Evolutionary conservation across 805 yeast genomes (phyloP), one percentile per base, ranked within the genome.

Genomic region (Candida adriatica): DNA sequence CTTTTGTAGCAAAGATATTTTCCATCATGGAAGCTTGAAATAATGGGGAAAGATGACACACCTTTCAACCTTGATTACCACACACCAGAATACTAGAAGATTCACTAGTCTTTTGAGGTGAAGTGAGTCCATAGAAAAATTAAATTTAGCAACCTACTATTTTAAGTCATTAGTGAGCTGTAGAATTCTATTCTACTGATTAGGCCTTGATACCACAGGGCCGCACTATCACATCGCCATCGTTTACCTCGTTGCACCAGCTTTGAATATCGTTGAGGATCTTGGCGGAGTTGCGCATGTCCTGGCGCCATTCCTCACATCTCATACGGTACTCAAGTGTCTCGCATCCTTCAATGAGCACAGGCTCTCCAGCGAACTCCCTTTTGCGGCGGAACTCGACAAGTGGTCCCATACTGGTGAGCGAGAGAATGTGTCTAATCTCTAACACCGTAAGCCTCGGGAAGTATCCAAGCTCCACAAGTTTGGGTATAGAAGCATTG

Each of bases 261-360:
- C 66, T 66, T 18, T 66, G 56, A 37, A 85, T 70, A 50, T 85
- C 94, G 13, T 63, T 57, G 32, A 79, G 64, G 13, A 83, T 73
- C 13, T 66, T 57, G 16, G 66, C 61, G n/a, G 81, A 71, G 10
- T 71, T 70, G 13, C 62, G 65, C 41, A 64, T 61, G 45, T 78
- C 84, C 46, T 81, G 55, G 30, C 60, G 66, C 40, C 65, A 53
- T 44, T 84, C 87, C 35, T 78, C 79, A 29, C 69, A 62, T 36
- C 70, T 63, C 61, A 85, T 66, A 36, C 77, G 62, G 13, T 59
- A 50, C 47, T 79, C 79, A 27, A 85, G 59, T 3, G 63, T 55
- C 47, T 84, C 94, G 54, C 95, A 85, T 15, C 86, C 78, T 55
- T 86, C 95, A 20, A 87, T 66, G 24, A 86, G 53, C 5, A 87